These are phyloP conservation scores for Trifolium pratense DNA, from an alignment of 306 rosid genomes.

Conservation along the genomic window DNA sequence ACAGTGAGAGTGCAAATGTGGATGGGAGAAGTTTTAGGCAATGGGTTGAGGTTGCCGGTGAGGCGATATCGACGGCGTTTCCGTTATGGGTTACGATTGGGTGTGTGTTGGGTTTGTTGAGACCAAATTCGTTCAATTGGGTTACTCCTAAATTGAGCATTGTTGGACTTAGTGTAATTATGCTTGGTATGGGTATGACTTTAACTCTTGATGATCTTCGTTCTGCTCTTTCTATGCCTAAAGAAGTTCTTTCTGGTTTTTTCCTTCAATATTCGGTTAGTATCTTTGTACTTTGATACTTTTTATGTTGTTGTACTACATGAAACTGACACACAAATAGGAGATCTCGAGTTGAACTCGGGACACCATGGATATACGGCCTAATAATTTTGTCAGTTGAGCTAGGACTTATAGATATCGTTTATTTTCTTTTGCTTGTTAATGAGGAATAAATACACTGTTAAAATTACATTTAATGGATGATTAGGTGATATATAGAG, in stretches of 20 bases:
- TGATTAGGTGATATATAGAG: background rate
- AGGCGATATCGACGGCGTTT: constrained; percentile 65
- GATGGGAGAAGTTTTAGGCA: constrained; percentile 54
- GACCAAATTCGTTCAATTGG: constrained; percentile 69
- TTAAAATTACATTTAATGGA: background rate
- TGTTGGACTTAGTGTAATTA: constrained; percentile 61
- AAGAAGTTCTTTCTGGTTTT: constrained; percentile 71
- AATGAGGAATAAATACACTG: background rate
- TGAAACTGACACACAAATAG: too few species aligned
- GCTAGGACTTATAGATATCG: too few species aligned
- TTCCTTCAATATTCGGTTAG: constrained; percentile 84
- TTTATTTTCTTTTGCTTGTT: background rate
- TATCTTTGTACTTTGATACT: background rate
- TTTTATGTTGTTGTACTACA: background rate
- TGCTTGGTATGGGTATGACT: constrained; percentile 98
- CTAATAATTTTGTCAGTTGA: too few species aligned
- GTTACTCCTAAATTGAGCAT: constrained; percentile 66
- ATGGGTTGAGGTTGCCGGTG: constrained; percentile 63
- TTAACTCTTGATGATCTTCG: constrained; percentile 84
- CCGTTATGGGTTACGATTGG: constrained; percentile 88
- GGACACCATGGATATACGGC: too few species aligned
- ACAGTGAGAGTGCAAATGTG: constrained; percentile 26
- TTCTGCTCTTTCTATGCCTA: constrained; percentile 78
- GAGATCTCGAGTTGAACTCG: too few species aligned
- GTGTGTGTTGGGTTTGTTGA: constrained; percentile 63